Evolutionary conservation across 176 grass and related monocot species (phyloP), one percentile per base, ranked within the genome.

Genomic region (Eleusine coracana): DNA sequence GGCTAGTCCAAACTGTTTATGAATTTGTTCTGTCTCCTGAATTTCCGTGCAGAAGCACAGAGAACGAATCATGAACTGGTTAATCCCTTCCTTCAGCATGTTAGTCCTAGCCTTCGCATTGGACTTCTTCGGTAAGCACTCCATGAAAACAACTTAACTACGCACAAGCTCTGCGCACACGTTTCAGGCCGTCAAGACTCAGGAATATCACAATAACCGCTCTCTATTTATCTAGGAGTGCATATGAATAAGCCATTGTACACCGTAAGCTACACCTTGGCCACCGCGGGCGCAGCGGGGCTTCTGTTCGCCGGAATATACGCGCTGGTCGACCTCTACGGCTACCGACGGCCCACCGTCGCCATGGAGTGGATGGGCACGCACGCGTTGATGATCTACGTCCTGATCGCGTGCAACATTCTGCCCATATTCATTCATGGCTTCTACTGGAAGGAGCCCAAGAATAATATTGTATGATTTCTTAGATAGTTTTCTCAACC

Each of bases 211-310:
- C 25, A 63, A 1, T 28, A 63, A 63, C 60, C 11, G 31, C 23
- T 10, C 27, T 61, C 16, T 10, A 37, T 52, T 60, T 83, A 37
- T 76, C 54, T 76, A 99, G 97, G 93, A 83, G 75, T 99, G 71
- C 86, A 9, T 54, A 89, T 99, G 89, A 99, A 99, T 38, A 99
- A 99, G 80, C 82, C 97, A 45, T 28, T 99, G 63, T 99, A 99
- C 83, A 90, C 89, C 6, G 68, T 85, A 14, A 99, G 93, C 39
- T 99, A 96, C 74, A 92, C 97, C 16, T 82, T 89, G 12, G 86
- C 84, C 64, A 99, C 97, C 27, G 94, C 93, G 29, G 91, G 93
- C 6, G 75, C 75, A 1, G 93, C 89, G 14, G 97, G 97, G 6
- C 81, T 96, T 62, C 90, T 93, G 21, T 92, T 99, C 34, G 73